Percentiles rank a stretch among this genome's conserved stretches.
These are phyloP conservation scores for Sporothrix humicola DNA, from an alignment of 2,329 filamentous ascomycete genomes.

Conservation along the genomic window DNA sequence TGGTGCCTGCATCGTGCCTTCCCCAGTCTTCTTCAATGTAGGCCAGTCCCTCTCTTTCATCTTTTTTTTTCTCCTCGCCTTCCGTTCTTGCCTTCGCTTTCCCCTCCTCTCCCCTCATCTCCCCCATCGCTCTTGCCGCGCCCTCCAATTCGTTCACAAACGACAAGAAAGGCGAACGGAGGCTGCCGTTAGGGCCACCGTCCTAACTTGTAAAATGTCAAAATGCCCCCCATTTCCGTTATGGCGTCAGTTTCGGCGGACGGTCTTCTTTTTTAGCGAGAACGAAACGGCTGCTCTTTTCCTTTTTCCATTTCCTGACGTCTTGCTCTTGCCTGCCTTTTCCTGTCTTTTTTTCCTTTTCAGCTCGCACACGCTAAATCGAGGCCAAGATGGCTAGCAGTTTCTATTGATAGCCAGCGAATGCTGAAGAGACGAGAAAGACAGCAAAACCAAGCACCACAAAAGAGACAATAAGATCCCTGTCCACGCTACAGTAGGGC, in stretches of 20 bases:
- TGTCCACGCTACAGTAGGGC: slow-evolving; percentile 6
- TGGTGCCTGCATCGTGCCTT: slow-evolving; percentile 19
- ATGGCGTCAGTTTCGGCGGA: slow-evolving; percentile 10
- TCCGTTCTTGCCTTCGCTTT: not conserved
- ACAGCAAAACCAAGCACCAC: not conserved
- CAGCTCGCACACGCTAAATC: slow-evolving; percentile 24
- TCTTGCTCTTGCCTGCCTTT: not conserved
- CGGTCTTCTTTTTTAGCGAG: not conserved
- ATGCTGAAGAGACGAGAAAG: not conserved
- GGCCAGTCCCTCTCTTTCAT: not conserved
- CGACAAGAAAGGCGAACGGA: not conserved
- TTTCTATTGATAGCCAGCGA: slow-evolving; percentile 19
- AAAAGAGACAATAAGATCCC: not conserved
- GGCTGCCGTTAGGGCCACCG: slow-evolving; percentile 1
- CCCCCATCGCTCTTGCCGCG: slow-evolving; percentile 20
- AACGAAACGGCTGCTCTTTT: slow-evolving; percentile 6
- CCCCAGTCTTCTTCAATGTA: not conserved
- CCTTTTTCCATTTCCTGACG: slow-evolving; percentile 17
- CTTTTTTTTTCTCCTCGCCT: not conserved
- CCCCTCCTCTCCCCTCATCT: not conserved
- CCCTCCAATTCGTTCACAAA: slow-evolving; percentile 16
- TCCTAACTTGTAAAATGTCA: not conserved
- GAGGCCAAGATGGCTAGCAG: not conserved
- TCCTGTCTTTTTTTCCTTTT: not conserved
- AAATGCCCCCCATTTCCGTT: not conserved